Evolutionary conservation across 495 filamentous ascomycete genomes (phyloP).

Genomic region (Neurospora sp.): DNA sequence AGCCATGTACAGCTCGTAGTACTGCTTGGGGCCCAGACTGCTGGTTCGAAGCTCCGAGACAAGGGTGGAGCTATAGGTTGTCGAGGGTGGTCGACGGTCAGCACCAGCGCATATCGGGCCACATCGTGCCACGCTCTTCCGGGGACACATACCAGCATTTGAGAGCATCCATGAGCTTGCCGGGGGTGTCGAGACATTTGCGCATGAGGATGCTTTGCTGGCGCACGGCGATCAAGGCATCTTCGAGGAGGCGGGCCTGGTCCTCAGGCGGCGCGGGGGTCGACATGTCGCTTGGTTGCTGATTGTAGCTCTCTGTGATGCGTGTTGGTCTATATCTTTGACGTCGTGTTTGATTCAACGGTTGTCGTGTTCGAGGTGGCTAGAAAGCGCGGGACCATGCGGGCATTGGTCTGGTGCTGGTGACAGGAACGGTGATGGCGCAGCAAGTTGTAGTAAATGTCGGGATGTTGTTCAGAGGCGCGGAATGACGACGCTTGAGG

Average conservation of each 20-base stretch:
- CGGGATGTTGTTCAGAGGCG: background rate
- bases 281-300: slow-evolving; percentile 30
- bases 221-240: slow-evolving; percentile 90
- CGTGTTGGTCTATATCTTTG: background rate
- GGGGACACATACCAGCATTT: slow-evolving; percentile 81
- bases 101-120: background rate
- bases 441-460: background rate
- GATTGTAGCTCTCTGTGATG: background rate
- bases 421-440: background rate
- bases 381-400: background rate
- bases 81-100: background rate
- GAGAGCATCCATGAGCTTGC: slow-evolving; percentile 98
- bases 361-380: background rate
- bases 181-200: slow-evolving; percentile 92
- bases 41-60: slow-evolving; percentile 95
- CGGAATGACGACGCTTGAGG: background rate
- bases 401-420: background rate
- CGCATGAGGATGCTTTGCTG: slow-evolving; percentile 95
- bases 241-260: slow-evolving; percentile 88
- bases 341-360: background rate
- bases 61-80: slow-evolving; percentile 67
- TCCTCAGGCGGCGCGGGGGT: slow-evolving; percentile 71
- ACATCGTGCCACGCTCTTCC: background rate
- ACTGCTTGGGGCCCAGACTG: slow-evolving; percentile 92
- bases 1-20: slow-evolving; percentile 99